phyloP scores from a whole-genome alignment of 768 basidiomycete species.

The Pleurotus eryngii region DNA sequence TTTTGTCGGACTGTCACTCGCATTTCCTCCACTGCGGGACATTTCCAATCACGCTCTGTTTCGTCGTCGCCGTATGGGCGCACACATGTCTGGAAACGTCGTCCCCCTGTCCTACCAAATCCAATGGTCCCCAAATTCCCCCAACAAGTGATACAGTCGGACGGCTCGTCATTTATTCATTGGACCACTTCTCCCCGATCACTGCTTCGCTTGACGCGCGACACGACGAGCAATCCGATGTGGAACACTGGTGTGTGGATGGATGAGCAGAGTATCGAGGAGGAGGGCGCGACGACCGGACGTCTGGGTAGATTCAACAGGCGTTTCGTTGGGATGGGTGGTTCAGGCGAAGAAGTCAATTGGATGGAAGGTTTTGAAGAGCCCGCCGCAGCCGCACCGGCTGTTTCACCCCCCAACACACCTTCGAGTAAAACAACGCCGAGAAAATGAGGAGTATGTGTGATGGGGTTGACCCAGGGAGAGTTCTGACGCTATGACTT shows the following conservation, averaged over 20 bases:
- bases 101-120: slow-evolving; percentile 66
- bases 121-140: slow-evolving; percentile 86
- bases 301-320: slow-evolving; percentile 78
- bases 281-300: slow-evolving; percentile 71
- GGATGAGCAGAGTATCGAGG: slow-evolving; percentile 52
- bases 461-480: no score
- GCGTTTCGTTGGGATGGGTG: slow-evolving; percentile 55
- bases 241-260: slow-evolving; percentile 70
- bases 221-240: slow-evolving; percentile 84
- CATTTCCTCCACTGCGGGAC: neutral
- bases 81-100: slow-evolving; percentile 77
- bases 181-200: slow-evolving; percentile 88
- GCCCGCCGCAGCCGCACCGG: neutral
- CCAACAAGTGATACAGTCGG: slow-evolving; percentile 80
- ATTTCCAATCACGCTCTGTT: slow-evolving; percentile 34
- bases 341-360: slow-evolving; percentile 27
- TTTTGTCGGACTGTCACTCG: no score
- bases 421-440: no score
- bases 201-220: slow-evolving; percentile 73
- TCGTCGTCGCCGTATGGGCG: slow-evolving; percentile 82
- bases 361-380: slow-evolving; percentile 30
- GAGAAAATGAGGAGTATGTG: no score
- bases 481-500: no score
- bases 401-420: no score
- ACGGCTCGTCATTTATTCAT: slow-evolving; percentile 85